Base-by-base conservation (phyloP, 495 filamentous ascomycete genomes). In the Aspergillus steynii region DNA sequence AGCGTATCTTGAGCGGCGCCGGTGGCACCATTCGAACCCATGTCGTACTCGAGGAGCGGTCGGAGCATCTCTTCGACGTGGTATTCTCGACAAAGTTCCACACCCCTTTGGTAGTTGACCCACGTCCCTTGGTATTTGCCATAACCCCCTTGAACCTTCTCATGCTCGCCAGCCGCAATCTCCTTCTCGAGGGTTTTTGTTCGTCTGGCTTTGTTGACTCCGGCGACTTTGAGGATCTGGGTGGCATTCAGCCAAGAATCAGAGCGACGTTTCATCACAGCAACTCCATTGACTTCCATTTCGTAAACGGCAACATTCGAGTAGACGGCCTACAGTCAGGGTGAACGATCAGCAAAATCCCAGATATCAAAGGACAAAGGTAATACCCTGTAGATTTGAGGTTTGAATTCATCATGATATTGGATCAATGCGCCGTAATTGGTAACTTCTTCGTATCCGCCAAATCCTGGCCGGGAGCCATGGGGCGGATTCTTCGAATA, bases 111-210 rank as follows among this genome's bases (percentile, higher is more conserved):
- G 68, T 94, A 97, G 64, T 89, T 91, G 56, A 98, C 95, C 95
- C 95, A 99, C 3, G 95, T 99, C 25, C 95, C 95, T 76, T 99
- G 95, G 68, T 98, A 99, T 80, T 97, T 97, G 53, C 95, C 95
- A 69, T 99, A 99, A 7, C 95, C 96, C 10, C 95, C 95, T 69
- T 99, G 95, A 7, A 99, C 94, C 78, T 98, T 99, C 70, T 99
- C 95, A 72, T 99, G 94, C 66, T 95, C 90, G 58, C 95, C 95
- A 0, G 88, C 93, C 53, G 96, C 85, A 58, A 99, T 97, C 74
- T 98, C 95, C 74, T 97, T 97, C 71, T 99, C 95, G 48, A 99
- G 80, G 7, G 97, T 94, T 75, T 99, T 99, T 51, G 95, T 98
- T 54, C 95, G 86, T 69, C 96, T 93, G 47, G 94, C 95, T 75